These are phyloP conservation scores for Dioscorea alata DNA, from an alignment of 106 monocot species.

Conservation along the genomic window DNA sequence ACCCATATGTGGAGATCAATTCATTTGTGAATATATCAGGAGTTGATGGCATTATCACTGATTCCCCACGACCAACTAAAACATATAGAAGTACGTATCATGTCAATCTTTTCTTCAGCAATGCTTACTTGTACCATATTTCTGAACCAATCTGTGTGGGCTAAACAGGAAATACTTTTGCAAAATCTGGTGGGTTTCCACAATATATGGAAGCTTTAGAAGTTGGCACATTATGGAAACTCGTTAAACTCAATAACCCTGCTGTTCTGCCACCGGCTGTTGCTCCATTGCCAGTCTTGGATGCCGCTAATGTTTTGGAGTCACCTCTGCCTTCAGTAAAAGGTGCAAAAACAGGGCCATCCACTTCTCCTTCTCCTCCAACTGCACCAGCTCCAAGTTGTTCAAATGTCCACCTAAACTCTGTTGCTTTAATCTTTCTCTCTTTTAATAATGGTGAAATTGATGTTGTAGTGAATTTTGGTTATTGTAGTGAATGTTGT, in stretches of 20 bases:
- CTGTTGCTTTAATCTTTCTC: not conserved
- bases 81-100: conserved; percentile 52
- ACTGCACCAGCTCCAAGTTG: not conserved
- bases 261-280: conserved; percentile 20
- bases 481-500: too few species aligned
- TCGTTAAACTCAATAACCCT: conserved; percentile 2
- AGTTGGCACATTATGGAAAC: conserved; percentile 16
- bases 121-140: not conserved
- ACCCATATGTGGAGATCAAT: conserved; percentile 66
- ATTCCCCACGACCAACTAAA: conserved; percentile 50
- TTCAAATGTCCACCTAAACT: not conserved
- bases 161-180: conserved; percentile 51
- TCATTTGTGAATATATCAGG: conserved; percentile 22
- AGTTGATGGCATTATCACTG: conserved; percentile 70
- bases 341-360: conserved; percentile 19
- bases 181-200: conserved; percentile 21
- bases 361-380: conserved; percentile 21
- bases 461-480: not conserved
- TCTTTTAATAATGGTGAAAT: not conserved
- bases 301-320: conserved; percentile 38
- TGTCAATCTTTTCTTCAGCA: not conserved
- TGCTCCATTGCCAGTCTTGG: conserved; percentile 42
- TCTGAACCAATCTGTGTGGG: conserved; percentile 12
- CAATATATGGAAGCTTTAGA: conserved; percentile 32
- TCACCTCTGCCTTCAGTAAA: conserved; percentile 46